Base-by-base conservation (phyloP, 805 yeast genomes). In the Komagataella mondaviorum region DNA sequence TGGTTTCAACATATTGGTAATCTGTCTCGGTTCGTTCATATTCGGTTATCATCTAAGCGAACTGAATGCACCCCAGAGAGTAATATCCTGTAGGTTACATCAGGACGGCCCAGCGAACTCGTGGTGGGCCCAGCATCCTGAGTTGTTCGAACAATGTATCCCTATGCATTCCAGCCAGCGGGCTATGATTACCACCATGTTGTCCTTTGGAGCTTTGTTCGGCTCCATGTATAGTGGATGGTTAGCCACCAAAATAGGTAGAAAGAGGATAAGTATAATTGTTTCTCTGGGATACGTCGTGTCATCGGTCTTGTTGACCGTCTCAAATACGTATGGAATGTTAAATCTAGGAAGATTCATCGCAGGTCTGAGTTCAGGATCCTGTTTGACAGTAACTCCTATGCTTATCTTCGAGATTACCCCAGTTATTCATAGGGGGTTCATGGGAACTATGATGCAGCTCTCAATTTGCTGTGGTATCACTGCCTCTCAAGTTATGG, bases 31-130 rank as follows among this genome's bases (percentile, higher is more conserved):
- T 2, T 77, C 90, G 2, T 71, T 87, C 17, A 96, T 88, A 64
- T 88, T 81, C 62, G 96, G 96, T 2, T 86, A 85, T 64, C 96
- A 88, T 64, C 78, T 88, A 79, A 83, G 93, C 2, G 95, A 86
- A 63, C 72, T 88, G 61, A 88, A 88, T 65, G 89, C 95, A 7
- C 93, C 95, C 0, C 83, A 83, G 52, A 73, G 76, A 12, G 77
- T 77, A 30, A 69, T 87, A 48, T 76, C 85, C 6, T 88, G 96
- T 60, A 65, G 63, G 51, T 55, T 23, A 49, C 60, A 44, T 1
- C 44, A 54, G 12, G 45, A 53, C 3, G 57, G 56, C 3, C 56
- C 57, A 6, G 61, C 64, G 6, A n/a, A n/a, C n/a, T 64, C 76
- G 2, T 69, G 69, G 65, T 73, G 72, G 52, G 76, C 76, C 0